A percentile compares a stretch with the other conserved stretches of the same genome.
Evolutionary conservation across 1,139 yeast species (phyloP).

Genomic region (Debaryomycetaceae sp.): DNA sequence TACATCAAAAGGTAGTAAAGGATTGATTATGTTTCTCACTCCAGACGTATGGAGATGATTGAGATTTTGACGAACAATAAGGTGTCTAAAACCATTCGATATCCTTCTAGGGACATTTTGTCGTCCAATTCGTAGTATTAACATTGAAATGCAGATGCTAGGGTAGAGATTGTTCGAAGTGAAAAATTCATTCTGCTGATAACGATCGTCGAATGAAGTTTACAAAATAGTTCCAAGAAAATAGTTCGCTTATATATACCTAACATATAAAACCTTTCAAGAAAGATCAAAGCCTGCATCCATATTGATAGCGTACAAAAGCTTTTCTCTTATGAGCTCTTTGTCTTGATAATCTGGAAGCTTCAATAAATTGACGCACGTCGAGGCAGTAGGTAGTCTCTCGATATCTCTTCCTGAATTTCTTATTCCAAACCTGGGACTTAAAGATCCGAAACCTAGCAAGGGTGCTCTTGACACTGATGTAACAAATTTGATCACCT

Average conservation of each 20-base stretch:
- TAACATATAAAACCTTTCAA: slow-evolving; percentile 12
- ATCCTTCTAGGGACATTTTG: background rate
- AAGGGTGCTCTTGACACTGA: slow-evolving; percentile 91
- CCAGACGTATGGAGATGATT: background rate
- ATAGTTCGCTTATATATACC: background rate
- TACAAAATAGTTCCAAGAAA: background rate
- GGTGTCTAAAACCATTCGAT: background rate
- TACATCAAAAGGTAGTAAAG: slow-evolving; percentile 30
- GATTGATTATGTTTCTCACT: slow-evolving; percentile 16
- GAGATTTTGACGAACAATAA: background rate
- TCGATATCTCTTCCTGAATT: slow-evolving; percentile 54
- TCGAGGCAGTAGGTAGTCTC: slow-evolving; percentile 85
- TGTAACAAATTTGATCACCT: slow-evolving; percentile 80
- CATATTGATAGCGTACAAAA: slow-evolving; percentile 72
- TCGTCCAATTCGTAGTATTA: background rate
- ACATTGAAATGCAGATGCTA: background rate
- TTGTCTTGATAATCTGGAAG: slow-evolving; percentile 78
- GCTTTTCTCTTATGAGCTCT: slow-evolving; percentile 52
- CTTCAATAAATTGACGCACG: slow-evolving; percentile 85
- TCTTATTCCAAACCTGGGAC: slow-evolving; percentile 79
- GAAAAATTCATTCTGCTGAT: too few relatives aligned
- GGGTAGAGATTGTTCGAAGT: background rate
- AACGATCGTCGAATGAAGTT: background rate
- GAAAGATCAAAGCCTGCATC: slow-evolving; percentile 87
- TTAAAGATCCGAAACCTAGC: slow-evolving; percentile 72